Evolutionary conservation across 371 early-diverging fungal species (phyloP), one percentile per base, ranked within the genome.

Genomic region (Circinella minor): DNA sequence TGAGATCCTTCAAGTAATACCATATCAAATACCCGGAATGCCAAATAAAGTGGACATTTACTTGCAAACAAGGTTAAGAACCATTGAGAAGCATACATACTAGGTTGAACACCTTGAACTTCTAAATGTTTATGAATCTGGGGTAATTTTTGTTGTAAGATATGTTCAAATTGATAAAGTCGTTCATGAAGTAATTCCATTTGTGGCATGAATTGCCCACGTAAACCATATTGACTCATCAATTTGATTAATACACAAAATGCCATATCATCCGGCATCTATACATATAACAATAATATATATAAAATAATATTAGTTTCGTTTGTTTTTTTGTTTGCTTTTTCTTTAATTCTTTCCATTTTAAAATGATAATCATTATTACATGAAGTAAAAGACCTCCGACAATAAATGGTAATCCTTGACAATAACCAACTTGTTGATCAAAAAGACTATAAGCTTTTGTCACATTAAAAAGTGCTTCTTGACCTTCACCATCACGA

Each of bases 351-450:
- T 27, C 27, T 27, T 2, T 2, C 27, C 27, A 27, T 27, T 27
- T 27, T 27, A 27, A 27, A 27, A 27, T 27, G 27, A 27, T 27
- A 55, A 39, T 20, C 76, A 49, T 18, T 72, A 82, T 78, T 86
- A 91, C 93, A 77, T 96, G 93, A 68, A 95, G 80, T 69, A 98
- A 78, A 66, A 98, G 68, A 11, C 94, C 90, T 0, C 95, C 98
- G 1, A 92, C 95, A 36, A 98, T 77, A 77, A 97, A 97, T 15
- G 95, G 89, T 36, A 98, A 81, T 8, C 98, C 98, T 83, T 98
- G 98, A 77, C 97, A 97, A 78, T 98, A 95, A 4, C 98, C 98
- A n/a, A 98, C 92, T 68, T 96, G 93, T 5, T 88, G 76, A 79
- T 98, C 98, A 71, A 92, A 96, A 34, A 96, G 70, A 36, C 94